Evolutionary conservation across 2,329 filamentous ascomycete genomes (phyloP).

Genomic region (Paecilomyces sp.): DNA sequence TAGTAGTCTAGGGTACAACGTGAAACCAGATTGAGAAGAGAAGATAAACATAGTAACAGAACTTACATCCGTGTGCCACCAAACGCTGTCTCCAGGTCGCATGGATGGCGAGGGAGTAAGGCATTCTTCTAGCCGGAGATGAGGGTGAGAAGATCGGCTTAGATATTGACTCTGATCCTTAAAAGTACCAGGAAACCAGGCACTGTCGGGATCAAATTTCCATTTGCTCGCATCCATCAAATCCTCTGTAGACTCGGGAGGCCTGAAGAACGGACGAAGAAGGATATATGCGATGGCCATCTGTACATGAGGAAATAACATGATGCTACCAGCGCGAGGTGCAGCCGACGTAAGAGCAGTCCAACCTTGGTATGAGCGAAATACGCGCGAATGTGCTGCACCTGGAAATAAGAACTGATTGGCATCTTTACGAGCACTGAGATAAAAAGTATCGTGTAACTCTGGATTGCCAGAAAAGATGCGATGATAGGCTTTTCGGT

Average conservation of each 20-base stretch:
- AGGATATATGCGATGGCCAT: conserved; percentile 33
- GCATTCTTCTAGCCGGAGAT: conserved; percentile 30
- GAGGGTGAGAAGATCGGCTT: conserved; percentile 30
- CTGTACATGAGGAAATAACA: conserved; percentile 34
- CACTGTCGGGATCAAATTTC: conserved; percentile 22
- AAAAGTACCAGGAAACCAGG: conserved; percentile 34
- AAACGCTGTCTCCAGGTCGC: conserved; percentile 34
- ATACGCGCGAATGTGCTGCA: conserved; percentile 29
- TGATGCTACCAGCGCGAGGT: conserved; percentile 28
- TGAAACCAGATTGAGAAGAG: not conserved
- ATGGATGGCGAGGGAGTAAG: conserved; percentile 32
- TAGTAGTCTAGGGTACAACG: not conserved
- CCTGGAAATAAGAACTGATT: conserved; percentile 29
- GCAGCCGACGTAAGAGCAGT: conserved; percentile 32
- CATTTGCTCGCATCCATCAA: conserved; percentile 32
- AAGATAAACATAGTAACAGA: not conserved
- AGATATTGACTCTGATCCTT: conserved; percentile 24
- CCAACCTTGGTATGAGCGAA: conserved; percentile 37
- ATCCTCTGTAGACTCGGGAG: conserved; percentile 21
- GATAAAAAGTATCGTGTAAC: conserved; percentile 30
- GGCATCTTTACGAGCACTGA: conserved; percentile 26
- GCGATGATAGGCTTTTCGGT: conserved; percentile 28
- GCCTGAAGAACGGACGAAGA: conserved; percentile 29
- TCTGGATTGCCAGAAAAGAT: conserved; percentile 33
- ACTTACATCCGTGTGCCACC: conserved; percentile 30